Conservation (phyloP, 495 filamentous ascomycete genomes). For the Copromyces sp. region DNA sequence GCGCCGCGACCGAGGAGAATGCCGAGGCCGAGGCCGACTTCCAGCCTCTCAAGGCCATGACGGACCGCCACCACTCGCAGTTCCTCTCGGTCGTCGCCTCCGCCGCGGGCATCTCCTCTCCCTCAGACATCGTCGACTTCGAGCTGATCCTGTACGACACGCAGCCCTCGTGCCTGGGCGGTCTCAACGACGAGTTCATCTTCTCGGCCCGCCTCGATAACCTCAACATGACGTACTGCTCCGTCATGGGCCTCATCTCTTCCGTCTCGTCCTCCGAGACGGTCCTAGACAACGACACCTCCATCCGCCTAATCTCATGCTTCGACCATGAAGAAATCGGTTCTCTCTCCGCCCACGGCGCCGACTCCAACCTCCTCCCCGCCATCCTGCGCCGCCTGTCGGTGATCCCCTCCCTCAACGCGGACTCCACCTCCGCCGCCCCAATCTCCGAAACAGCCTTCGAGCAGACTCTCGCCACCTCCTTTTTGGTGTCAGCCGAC, state of each 20-base stretch:
- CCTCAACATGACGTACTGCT: slow-evolving; percentile 88
- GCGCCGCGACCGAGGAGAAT: slow-evolving; percentile 17
- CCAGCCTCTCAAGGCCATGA: slow-evolving; percentile 62
- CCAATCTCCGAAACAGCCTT: slow-evolving; percentile 57
- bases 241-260: slow-evolving; percentile 66
- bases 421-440: slow-evolving; percentile 39
- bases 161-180: slow-evolving; percentile 79
- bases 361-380: slow-evolving; percentile 84
- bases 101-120: slow-evolving; percentile 54
- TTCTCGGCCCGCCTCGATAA: slow-evolving; percentile 92
- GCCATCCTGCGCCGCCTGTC: slow-evolving; percentile 81
- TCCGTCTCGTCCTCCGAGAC: slow-evolving; percentile 49
- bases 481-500: slow-evolving; percentile 91
- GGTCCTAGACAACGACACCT: slow-evolving; percentile 60
- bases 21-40: slow-evolving; percentile 44
- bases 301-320: slow-evolving; percentile 78
- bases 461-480: slow-evolving; percentile 85
- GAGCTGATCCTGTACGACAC: slow-evolving; percentile 95
- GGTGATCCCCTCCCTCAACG: slow-evolving; percentile 49
- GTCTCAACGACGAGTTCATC: slow-evolving; percentile 86
- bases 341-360: slow-evolving; percentile 82
- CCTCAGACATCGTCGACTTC: slow-evolving; percentile 76
- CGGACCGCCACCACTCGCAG: slow-evolving; percentile 81
- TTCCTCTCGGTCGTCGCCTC: slow-evolving; percentile 79
- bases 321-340: slow-evolving; percentile 99